phyloP scores from a whole-genome alignment of 495 filamentous ascomycete genomes.

The Mycothermus thermophilus region DNA sequence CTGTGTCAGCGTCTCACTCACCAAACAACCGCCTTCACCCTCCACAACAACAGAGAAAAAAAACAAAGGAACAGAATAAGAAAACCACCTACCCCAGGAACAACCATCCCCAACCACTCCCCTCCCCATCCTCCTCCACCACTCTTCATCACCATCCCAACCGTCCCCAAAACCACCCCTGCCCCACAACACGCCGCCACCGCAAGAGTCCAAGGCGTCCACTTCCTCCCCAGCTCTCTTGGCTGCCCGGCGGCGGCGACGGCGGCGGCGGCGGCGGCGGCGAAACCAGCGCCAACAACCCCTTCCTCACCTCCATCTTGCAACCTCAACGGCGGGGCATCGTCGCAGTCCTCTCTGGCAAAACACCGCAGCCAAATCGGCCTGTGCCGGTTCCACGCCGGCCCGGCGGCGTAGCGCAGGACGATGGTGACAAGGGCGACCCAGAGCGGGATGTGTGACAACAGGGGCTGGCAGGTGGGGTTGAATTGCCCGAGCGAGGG shows the following conservation, averaged over 20 bases:
- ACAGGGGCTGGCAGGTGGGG: conserved; percentile 18
- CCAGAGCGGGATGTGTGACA: conserved; percentile 19
- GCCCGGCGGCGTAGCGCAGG: conserved; percentile 15
- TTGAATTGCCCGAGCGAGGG: conserved; percentile 16
- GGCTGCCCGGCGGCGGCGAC: too few relatives aligned
- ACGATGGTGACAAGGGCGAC: conserved; percentile 13
- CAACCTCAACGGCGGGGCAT: too few relatives aligned
- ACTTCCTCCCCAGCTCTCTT: too few relatives aligned
- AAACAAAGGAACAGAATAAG: too few relatives aligned
- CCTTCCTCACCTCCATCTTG: too few relatives aligned
- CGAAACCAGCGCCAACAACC: too few relatives aligned
- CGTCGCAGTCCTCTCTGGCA: conserved; percentile 10
- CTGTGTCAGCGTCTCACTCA: neutral
- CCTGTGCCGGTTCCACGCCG: conserved; percentile 12
- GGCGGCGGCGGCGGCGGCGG: too few relatives aligned
- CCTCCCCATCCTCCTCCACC: too few relatives aligned
- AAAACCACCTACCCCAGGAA: conserved; percentile 18
- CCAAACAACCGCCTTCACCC: too few relatives aligned
- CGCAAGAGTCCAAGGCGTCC: conserved; percentile 11
- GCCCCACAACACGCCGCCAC: conserved; percentile 9
- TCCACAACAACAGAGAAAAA: too few relatives aligned
- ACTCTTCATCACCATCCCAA: conserved; percentile 4
- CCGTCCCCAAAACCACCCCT: conserved; percentile 2
- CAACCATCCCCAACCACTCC: conserved; percentile 9
- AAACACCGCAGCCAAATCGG: conserved; percentile 21